These are phyloP conservation scores for Alternaria sp. DNA, from an alignment of 2,329 filamentous ascomycete genomes.

Conservation along the genomic window DNA sequence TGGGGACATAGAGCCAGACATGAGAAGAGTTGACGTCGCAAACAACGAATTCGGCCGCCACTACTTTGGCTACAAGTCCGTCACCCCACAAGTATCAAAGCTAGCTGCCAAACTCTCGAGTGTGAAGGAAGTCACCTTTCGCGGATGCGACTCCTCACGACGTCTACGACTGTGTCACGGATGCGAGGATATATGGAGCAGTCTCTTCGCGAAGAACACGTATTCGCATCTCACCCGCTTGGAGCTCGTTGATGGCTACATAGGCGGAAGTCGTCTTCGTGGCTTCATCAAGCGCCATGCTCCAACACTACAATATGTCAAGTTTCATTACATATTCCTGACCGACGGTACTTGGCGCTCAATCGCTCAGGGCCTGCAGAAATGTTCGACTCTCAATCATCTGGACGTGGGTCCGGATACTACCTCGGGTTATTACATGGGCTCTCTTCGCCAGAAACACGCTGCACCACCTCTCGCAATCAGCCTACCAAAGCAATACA, in stretches of 20 bases:
- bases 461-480: background rate
- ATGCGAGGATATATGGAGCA: background rate
- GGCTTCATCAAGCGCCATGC: background rate
- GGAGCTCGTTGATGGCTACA: background rate
- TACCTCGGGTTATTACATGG: fast-evolving
- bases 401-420: background rate
- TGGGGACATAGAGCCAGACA: too few species aligned
- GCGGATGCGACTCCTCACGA: fast-evolving
- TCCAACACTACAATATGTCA: background rate
- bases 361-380: background rate
- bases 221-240: background rate
- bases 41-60: background rate
- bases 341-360: background rate
- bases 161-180: background rate
- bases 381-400: background rate
- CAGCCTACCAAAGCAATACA: background rate
- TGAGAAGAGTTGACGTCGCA: too few species aligned
- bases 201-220: background rate
- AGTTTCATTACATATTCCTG: fast-evolving
- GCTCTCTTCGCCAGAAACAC: background rate
- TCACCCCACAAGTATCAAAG: background rate
- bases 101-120: background rate
- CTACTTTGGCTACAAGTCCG: background rate
- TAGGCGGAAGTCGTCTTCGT: background rate
- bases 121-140: background rate